Conservation (phyloP, 495 filamentous ascomycete species). For the Talaromyces thailandensis region DNA sequence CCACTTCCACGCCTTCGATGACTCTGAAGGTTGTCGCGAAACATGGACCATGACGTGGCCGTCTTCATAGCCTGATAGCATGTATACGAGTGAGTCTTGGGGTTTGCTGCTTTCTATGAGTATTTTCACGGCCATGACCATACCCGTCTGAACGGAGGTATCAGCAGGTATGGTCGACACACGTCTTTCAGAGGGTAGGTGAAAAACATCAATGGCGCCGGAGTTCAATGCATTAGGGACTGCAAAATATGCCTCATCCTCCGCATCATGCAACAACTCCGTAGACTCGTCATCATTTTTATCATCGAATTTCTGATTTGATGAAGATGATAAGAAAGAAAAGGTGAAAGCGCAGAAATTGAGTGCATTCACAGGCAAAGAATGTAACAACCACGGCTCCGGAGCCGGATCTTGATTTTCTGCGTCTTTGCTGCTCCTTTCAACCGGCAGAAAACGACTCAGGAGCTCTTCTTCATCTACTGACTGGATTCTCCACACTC, state of each 20-base stretch:
- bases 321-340: conserved; percentile 23
- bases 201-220: conserved; percentile 78
- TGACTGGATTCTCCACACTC: conserved; percentile 66
- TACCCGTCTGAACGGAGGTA: conserved; percentile 56
- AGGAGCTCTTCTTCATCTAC: conserved; percentile 55
- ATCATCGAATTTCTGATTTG: not conserved
- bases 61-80: conserved; percentile 80
- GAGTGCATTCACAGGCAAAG: conserved; percentile 79
- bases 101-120: conserved; percentile 23
- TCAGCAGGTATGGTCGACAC: conserved; percentile 56
- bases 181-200: conserved; percentile 64
- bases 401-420: conserved; percentile 13
- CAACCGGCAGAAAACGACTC: conserved; percentile 63
- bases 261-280: no score
- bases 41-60: conserved; percentile 59
- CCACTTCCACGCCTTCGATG: conserved; percentile 38
- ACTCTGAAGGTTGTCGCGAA: conserved; percentile 17
- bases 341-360: conserved; percentile 91
- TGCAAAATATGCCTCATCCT: conserved; percentile 44
- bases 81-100: conserved; percentile 23
- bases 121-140: conserved; percentile 80
- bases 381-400: conserved; percentile 79
- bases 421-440: conserved; percentile 28
- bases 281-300: no score
- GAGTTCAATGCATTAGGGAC: conserved; percentile 71